These are phyloP conservation scores for Alopecurus myosuroides DNA, from an alignment of 176 grass and related monocot genomes.

Conservation along the genomic window DNA sequence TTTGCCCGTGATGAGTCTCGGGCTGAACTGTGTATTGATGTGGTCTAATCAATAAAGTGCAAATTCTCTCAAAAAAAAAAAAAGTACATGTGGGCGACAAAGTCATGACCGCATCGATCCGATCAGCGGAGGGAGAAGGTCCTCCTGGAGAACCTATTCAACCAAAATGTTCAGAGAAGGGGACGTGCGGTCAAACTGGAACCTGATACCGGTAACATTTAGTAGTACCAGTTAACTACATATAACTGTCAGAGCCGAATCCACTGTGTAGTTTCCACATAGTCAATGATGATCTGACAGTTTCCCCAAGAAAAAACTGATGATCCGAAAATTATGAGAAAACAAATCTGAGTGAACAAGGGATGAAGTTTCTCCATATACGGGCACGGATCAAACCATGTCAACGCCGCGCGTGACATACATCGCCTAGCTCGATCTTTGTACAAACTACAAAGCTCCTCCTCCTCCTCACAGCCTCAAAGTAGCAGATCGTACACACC, in stretches of 20 bases:
- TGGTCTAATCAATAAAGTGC: too few relatives aligned
- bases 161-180: not conserved
- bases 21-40: too few relatives aligned
- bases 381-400: conserved; percentile 42
- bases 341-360: conserved; percentile 36
- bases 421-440: conserved; percentile 58
- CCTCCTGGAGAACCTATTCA: not conserved
- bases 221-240: too few relatives aligned
- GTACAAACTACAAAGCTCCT: conserved; percentile 26
- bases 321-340: not conserved
- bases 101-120: not conserved
- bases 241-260: not conserved
- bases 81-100: not conserved
- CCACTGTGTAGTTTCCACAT: not conserved
- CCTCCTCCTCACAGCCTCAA: not conserved
- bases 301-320: too few relatives aligned
- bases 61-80: too few relatives aligned
- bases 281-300: not conserved
- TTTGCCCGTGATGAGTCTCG: too few relatives aligned
- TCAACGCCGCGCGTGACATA: conserved; percentile 38
- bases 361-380: conserved; percentile 53
- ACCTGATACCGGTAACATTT: not conserved
- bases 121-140: not conserved
- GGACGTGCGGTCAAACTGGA: not conserved
- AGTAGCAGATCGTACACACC: not conserved